Percentiles rank a stretch among this genome's conserved stretches.
Evolutionary conservation across 805 yeast species (phyloP).

Genomic region (Barnettozyma botsteinii): DNA sequence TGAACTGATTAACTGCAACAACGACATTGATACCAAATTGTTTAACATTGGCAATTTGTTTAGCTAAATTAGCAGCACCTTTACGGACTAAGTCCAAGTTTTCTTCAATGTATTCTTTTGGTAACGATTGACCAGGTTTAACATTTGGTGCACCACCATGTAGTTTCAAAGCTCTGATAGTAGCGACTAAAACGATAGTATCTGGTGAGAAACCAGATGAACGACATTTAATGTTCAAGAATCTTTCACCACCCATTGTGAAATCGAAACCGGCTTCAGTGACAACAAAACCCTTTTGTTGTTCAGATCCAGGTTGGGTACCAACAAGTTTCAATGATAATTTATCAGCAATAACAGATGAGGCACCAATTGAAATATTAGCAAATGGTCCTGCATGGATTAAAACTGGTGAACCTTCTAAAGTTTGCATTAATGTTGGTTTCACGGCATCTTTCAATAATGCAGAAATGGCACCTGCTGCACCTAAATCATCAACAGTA

Average conservation of each 20-base stretch:
- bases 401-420: slow-evolving; percentile 83
- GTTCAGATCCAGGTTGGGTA: slow-evolving; percentile 39
- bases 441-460: slow-evolving; percentile 75
- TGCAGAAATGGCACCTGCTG: slow-evolving; percentile 84
- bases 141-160: slow-evolving; percentile 91
- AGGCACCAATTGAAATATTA: slow-evolving; percentile 81
- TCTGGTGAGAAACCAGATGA: slow-evolving; percentile 77
- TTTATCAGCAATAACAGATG: slow-evolving; percentile 76
- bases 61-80: slow-evolving; percentile 72
- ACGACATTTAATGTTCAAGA: slow-evolving; percentile 76
- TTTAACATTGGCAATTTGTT: slow-evolving; percentile 69
- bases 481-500: slow-evolving; percentile 79
- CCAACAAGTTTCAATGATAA: slow-evolving; percentile 79
- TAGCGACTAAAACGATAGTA: slow-evolving; percentile 75
- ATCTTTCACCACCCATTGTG: slow-evolving; percentile 90
- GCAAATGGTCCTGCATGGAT: slow-evolving; percentile 91
- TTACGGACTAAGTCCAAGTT: slow-evolving; percentile 60
- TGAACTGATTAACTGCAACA: slow-evolving; percentile 77
- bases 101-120: slow-evolving; percentile 66
- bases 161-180: slow-evolving; percentile 76
- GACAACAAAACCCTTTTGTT: slow-evolving; percentile 65
- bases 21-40: slow-evolving; percentile 73
- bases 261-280: slow-evolving; percentile 89
- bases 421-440: slow-evolving; percentile 82
- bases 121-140: slow-evolving; percentile 76